Conservation (phyloP, 352 stramenopile species). For the Globisporangium parvum region DNA sequence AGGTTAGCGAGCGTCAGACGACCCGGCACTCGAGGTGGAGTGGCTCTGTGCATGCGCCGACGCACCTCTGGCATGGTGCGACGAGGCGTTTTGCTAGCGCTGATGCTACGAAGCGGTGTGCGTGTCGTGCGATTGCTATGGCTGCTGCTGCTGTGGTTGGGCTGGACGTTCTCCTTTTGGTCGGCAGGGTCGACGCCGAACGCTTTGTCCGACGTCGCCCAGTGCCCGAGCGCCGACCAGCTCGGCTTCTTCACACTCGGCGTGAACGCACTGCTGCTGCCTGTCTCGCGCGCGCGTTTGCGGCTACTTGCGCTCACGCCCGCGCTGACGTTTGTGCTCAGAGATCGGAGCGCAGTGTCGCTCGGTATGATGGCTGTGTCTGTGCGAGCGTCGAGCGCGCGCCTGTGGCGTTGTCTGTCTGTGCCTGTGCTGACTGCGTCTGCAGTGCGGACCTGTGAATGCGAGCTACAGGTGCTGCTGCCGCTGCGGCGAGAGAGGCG, state of each 20-base stretch:
- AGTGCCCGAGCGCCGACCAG: slow-evolving; percentile 3
- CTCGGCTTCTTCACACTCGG: slow-evolving; percentile 24
- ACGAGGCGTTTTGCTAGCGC: background rate
- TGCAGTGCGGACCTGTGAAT: background rate
- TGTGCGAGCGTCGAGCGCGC: background rate
- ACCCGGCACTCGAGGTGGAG: no score
- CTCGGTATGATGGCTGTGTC: slow-evolving; percentile 5
- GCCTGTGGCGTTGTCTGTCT: background rate
- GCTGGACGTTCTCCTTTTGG: slow-evolving; percentile 41
- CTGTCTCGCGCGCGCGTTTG: slow-evolving; percentile 27
- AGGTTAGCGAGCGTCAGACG: background rate
- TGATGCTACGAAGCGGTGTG: background rate
- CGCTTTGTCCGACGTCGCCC: slow-evolving; percentile 1
- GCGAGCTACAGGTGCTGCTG: background rate
- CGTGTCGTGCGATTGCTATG: background rate
- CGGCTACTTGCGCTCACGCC: slow-evolving; percentile 12
- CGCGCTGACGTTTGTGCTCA: background rate
- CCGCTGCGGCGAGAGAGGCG: background rate
- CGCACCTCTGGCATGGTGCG: slow-evolving; percentile 15
- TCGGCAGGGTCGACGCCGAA: slow-evolving; percentile 7
- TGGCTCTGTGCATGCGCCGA: background rate
- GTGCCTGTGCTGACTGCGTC: background rate
- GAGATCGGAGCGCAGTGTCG: slow-evolving; percentile 7
- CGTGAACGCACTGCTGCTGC: slow-evolving; percentile 13
- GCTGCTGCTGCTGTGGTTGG: slow-evolving; percentile 11